Base-by-base conservation (phyloP, 1,284 basidiomycete species). In the Leucoagaricus sp. region DNA sequence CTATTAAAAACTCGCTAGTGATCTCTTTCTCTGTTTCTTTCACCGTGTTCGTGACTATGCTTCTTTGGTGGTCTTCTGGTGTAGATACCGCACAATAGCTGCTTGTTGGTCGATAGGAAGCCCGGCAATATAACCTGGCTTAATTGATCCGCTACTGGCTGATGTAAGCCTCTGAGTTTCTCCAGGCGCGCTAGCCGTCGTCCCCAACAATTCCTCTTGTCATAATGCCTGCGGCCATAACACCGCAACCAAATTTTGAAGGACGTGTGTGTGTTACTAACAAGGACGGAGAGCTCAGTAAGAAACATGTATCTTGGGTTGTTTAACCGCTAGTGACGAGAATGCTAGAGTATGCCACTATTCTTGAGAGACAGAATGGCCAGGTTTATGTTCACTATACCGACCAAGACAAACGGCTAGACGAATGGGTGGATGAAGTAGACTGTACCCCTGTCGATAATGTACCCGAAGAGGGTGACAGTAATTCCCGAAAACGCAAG, bases 341-440 rank as follows among this genome's bases (percentile, higher is more conserved):
- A 46, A 57, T 31, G 17, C 55, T 69, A 85, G 84, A 74, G 63
- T 72, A 73, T 51, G 82, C 75, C 29, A 71, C 77, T 45, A 66
- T 88, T 57, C 69, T 87, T 34, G 75, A 82, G 49, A 76, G 73
- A 57, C 77, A 78, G 33, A 75, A 87, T 17, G 78, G 72, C 17
- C 77, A 83, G 60, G 80, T 79, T 53, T 87, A 86, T 63, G 85
- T 90, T 26, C 87, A 89, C 73, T 89, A 87, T 69, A 68, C 83
- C 54, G 78, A 80, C 64, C 75, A 77, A 21, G 90, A 93, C 74
- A 90, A 91, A 70, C 78, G 89, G 13, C 73, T 91, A 61, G 91
- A 93, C 68, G 84, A 87, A 64, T 93, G 91, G 91, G 74, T 91
- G 13, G 47, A 53, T 29, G 51, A 48, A 13, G n/a, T 26, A 4